Evolutionary conservation across 805 yeast species (phyloP).

Genomic region (Lachancea nothofagi): DNA sequence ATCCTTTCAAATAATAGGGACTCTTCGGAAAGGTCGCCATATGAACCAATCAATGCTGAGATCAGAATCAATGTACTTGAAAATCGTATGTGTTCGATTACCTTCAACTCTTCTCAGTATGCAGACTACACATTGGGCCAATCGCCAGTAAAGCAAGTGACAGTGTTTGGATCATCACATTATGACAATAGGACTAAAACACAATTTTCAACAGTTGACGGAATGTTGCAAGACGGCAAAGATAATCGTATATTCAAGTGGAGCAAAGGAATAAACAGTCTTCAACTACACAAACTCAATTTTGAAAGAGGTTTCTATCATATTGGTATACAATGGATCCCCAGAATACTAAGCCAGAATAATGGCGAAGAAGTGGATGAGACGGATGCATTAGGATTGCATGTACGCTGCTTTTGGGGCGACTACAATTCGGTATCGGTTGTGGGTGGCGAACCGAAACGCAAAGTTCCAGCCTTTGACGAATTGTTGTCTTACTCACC

Average conservation of each 20-base stretch:
- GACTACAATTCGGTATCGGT: slow-evolving; percentile 49
- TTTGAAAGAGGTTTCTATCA: slow-evolving; percentile 52
- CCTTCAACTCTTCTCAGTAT: slow-evolving; percentile 48
- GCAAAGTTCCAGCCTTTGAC: slow-evolving; percentile 62
- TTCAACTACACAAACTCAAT: slow-evolving; percentile 59
- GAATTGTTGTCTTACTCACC: slow-evolving; percentile 70
- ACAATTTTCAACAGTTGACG: slow-evolving; percentile 15
- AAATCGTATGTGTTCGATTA: slow-evolving; percentile 59
- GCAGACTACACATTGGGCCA: slow-evolving; percentile 29
- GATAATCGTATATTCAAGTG: slow-evolving; percentile 48
- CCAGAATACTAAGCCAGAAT: slow-evolving; percentile 42
- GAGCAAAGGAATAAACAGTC: slow-evolving; percentile 55
- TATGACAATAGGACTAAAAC: slow-evolving; percentile 7
- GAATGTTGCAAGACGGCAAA: slow-evolving; percentile 29
- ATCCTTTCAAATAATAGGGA: slow-evolving; percentile 46
- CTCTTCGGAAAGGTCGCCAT: slow-evolving; percentile 42
- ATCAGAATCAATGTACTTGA: slow-evolving; percentile 51
- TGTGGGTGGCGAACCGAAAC: slow-evolving; percentile 34
- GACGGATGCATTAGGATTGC: slow-evolving; percentile 44
- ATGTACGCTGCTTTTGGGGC: slow-evolving; percentile 71
- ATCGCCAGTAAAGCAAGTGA: slow-evolving; percentile 63
- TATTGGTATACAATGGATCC: slow-evolving; percentile 73
- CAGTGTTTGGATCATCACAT: slow-evolving; percentile 39
- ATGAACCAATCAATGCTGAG: slow-evolving; percentile 62
- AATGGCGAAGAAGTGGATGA: slow-evolving; percentile 30